phyloP scores from a whole-genome alignment of 805 yeast species.

The Nakazawaea siamensis region DNA sequence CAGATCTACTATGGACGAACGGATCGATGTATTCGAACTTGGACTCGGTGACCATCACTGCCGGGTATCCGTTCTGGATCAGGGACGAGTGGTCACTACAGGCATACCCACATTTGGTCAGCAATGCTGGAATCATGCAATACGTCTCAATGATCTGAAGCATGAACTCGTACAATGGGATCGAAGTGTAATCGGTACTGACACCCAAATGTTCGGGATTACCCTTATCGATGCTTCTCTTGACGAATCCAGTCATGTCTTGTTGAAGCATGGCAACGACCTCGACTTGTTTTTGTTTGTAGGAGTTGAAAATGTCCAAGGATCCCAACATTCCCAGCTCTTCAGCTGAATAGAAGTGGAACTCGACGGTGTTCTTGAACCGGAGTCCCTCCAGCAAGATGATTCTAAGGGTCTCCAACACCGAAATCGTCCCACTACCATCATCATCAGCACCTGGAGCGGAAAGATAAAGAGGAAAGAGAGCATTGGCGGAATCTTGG shows the following conservation, averaged over 20 bases:
- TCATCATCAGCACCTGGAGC: constrained; percentile 97
- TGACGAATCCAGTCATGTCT: constrained; percentile 85
- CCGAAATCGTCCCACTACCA: constrained; percentile 80
- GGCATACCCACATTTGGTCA: constrained; percentile 82
- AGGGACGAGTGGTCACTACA: constrained; percentile 94
- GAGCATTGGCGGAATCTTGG: constrained; percentile 72
- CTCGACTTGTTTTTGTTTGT: constrained; percentile 32
- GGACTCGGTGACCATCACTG: constrained; percentile 76
- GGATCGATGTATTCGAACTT: constrained; percentile 56
- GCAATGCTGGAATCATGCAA: constrained; percentile 60
- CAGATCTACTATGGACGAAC: constrained; percentile 69
- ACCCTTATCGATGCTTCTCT: constrained; percentile 38
- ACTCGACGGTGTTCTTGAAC: constrained; percentile 63
- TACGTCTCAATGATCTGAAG: constrained; percentile 54
- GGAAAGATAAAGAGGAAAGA: constrained; percentile 56
- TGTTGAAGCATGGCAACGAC: constrained; percentile 87
- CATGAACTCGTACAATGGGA: constrained; percentile 48
- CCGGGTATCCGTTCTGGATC: constrained; percentile 72
- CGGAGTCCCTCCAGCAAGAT: constrained; percentile 24
- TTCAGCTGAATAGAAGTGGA: constrained; percentile 94
- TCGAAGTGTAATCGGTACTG: constrained; percentile 60
- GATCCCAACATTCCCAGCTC: constrained; percentile 91
- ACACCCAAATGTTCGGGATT: constrained; percentile 70
- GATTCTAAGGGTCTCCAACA: constrained; percentile 66
- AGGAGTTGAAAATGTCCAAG: constrained; percentile 59